Base-by-base conservation (phyloP, 2,329 filamentous ascomycete species). In the Elsinoe batatas region DNA sequence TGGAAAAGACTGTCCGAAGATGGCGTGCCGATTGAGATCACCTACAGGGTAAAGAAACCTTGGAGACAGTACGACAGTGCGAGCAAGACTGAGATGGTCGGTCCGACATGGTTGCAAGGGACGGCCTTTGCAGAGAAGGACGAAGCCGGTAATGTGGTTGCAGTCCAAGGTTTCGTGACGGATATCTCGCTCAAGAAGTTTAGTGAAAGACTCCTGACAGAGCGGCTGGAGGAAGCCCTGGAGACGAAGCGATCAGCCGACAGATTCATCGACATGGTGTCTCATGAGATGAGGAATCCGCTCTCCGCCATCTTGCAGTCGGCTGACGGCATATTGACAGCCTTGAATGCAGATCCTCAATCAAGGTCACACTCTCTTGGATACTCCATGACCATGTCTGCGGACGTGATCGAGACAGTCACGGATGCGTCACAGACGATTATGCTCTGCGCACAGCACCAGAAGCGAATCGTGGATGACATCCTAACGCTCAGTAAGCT, bases 381-480 rank as follows among this genome's bases (percentile, higher is more conserved):
- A 43, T 26, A 42, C 13, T 17, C 22, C 7, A 30, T 33, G 37
- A 55, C 15, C 18, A 22, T 46, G n/a, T 46, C 40, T n/a, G 30
- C 22, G n/a, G 53, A 55, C 15, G 32, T 33, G 12, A 30, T 55
- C 12, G 38, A 57, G 54, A 54, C 42, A 44, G 53, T 44, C 32
- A 15, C 61, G 6, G 63, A 62, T 10, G 60, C 64, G 3, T 65
- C 64, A 2, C 62, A 63, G 42, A 68, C 64, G 2, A 66, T 68
- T n/a, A 57, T 65, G 6, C 60, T 63, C 8, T 67, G 65, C 33
- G 63, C 64, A 2, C 58, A 61, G 36, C 65, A 68, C 49, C 64
- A 67, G 50, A 64, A 66, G 57, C 65, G 72, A 7, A 76, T 76
- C 37, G 73, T 76, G 3, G 73, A 76, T 57, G 74, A 76, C 57